Base-by-base conservation (phyloP, 352 stramenopile genomes). In the Pythium aristosporum region DNA sequence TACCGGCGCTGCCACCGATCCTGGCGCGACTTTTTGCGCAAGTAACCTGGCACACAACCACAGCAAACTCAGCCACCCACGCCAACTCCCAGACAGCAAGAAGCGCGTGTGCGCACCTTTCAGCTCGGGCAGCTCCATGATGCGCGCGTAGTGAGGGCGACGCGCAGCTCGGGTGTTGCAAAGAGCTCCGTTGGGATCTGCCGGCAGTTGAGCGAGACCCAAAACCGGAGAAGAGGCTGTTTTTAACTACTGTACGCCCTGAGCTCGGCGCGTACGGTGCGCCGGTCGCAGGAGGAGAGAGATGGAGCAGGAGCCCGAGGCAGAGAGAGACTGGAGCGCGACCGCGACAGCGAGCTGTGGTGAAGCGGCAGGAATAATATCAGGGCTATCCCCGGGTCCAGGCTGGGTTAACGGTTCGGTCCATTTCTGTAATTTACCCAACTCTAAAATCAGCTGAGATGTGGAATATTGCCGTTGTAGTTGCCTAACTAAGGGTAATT, bases 1-100 rank as follows among this genome's bases (percentile, higher is more conserved):
- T 97, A 99, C 54, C 97, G 89, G 53, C 94, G 96, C 72, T 99
- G 96, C 96, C 96, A 98, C 43, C 89, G 87, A 42, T 94, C 88
- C 68, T 96, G 87, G 55, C 91, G 89, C 57, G 91, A 95, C 65
- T 97, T 97, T 75, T 98, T 98, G 69, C 91, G 83, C 74, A 98
- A 75, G 72, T 97, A 97, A 47, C 91, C 90, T 95, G 34, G 65
- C 41, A 28, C 15, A 21, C 28, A 55, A 3, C 4, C 43, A 8
- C 13, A 41, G n/a, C 3, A 37, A 37, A 43, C 30, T 43, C 57
- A 46, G 9, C 6, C 41, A 46, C 25, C 25, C 25, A 5, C 25
- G 1, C 37, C 37, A 42, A 13, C 15, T 42, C 32, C 36, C 10
- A 46, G 37, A 42, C 32, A 42, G 42, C 13, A 48, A 42, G 37